phyloP scores from a whole-genome alignment of 768 basidiomycete species.

The Phanerochaete carnosa region DNA sequence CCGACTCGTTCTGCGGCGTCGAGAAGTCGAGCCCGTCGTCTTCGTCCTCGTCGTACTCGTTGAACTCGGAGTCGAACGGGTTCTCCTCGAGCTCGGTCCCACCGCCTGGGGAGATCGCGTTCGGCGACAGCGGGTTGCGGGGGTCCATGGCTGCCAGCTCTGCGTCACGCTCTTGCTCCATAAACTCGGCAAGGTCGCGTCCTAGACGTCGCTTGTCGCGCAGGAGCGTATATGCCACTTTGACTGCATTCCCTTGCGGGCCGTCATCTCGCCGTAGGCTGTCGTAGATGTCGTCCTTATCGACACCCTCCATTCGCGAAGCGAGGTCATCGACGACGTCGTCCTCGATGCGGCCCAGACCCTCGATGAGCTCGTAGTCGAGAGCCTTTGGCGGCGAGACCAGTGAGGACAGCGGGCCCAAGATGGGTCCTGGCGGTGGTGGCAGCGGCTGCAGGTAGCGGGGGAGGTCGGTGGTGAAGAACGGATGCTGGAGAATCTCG shows the following conservation, averaged over 20 bases:
- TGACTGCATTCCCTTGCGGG: slow-evolving; percentile 85
- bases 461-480: slow-evolving; percentile 83
- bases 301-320: slow-evolving; percentile 65
- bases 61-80: slow-evolving; percentile 78
- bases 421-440: slow-evolving; percentile 70
- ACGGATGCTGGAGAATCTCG: slow-evolving; percentile 88
- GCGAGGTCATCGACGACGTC: slow-evolving; percentile 85
- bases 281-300: slow-evolving; percentile 85
- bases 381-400: slow-evolving; percentile 63
- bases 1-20: slow-evolving; percentile 40
- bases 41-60: slow-evolving; percentile 50
- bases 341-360: slow-evolving; percentile 89
- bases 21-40: slow-evolving; percentile 51
- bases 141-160: slow-evolving; percentile 79
- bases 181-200: slow-evolving; percentile 73
- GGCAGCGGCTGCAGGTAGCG: slow-evolving; percentile 85
- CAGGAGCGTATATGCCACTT: slow-evolving; percentile 93
- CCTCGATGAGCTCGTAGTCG: slow-evolving; percentile 86
- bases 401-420: slow-evolving; percentile 69
- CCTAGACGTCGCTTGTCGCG: slow-evolving; percentile 84
- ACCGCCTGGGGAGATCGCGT: slow-evolving; percentile 58
- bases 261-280: slow-evolving; percentile 82
- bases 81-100: slow-evolving; percentile 66
- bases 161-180: slow-evolving; percentile 84
- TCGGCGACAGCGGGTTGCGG: slow-evolving; percentile 65